Base-by-base conservation (phyloP, 2,329 filamentous ascomycete species). In the Xylaria polymorpha region DNA sequence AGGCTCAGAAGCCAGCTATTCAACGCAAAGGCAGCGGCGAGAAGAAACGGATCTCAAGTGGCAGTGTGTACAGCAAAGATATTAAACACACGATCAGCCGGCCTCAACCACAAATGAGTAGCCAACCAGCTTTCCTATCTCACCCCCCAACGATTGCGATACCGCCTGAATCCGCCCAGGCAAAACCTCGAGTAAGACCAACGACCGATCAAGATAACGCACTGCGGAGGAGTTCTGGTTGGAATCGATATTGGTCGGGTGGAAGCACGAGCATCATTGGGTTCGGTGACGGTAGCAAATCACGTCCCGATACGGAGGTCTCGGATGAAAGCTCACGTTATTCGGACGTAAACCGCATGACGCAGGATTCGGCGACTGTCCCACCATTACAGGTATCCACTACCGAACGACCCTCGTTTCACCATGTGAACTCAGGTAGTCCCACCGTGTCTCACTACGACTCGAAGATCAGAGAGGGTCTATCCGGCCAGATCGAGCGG, bases 241-340 rank as follows among this genome's bases (percentile, higher is more conserved):
- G 91, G 91, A 93, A 92, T 79, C 84, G 88, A 62, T 94, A 93
- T 80, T 94, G 92, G 87, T 92, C 91, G 15, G 91, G 90, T 60
- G 91, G 91, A 62, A 92, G 90, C 72, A 87, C 90, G 65, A 90
- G 91, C 75, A 86, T 91, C 29, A 82, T 92, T 8, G 89, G 88
- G 15, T 87, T 90, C 61, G 80, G 77, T 59, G 80, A 77, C 58
- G 77, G 78, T 61, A 79, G 76, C 43, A 81, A 72, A 78, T 77
- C 72, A 76, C 81, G 43, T 82, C 85, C 76, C 79, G 85, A 71
- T 41, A 90, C 87, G 0, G 81, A 84, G n/a, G 82, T 77, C 22
- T 90, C 86, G 3, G 87, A 89, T 41, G 79, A 80, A 59, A 86
- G 87, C 77, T 89, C 88, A 60, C 83, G 81, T 25, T 90, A 90